Percentiles rank a stretch among this genome's conserved stretches.
Conservation (phyloP, 2,329 filamentous ascomycete genomes). For the Bipolaris bicolor region DNA sequence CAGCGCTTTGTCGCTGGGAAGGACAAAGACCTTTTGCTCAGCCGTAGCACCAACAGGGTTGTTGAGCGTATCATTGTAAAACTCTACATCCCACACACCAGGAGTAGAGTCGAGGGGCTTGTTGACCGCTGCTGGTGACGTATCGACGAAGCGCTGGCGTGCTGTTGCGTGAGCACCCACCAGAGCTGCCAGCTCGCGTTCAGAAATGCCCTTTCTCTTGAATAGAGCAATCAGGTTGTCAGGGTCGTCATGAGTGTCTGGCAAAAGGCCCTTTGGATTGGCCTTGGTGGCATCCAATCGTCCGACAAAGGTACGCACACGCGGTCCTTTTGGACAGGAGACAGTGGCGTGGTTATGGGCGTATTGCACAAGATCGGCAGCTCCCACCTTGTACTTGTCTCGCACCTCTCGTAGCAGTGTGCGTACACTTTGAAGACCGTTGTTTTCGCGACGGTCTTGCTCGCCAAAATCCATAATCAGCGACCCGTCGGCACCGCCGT, state of each 20-base stretch:
- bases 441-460: conserved; percentile 49
- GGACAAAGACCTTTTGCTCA: conserved; percentile 35
- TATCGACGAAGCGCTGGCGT: conserved; percentile 56
- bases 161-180: conserved; percentile 61
- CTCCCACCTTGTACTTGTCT: conserved; percentile 53
- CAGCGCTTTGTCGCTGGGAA: conserved; percentile 37
- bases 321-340: conserved; percentile 60
- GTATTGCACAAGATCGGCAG: conserved; percentile 63
- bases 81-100: conserved; percentile 58
- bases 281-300: conserved; percentile 53
- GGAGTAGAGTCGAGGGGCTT: conserved; percentile 57
- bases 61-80: conserved; percentile 53
- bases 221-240: conserved; percentile 57
- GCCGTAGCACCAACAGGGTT: conserved; percentile 23
- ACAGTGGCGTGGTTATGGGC: conserved; percentile 56
- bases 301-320: conserved; percentile 58
- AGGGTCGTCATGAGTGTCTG: conserved; percentile 50
- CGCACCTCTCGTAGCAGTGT: conserved; percentile 49
- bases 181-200: conserved; percentile 60
- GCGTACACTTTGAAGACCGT: conserved; percentile 55
- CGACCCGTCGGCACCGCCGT: conserved; percentile 52
- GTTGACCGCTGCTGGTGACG: conserved; percentile 41
- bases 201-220: conserved; percentile 57
- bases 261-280: conserved; percentile 55
- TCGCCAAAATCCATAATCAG: conserved; percentile 49